Base-by-base conservation (phyloP, 495 filamentous ascomycete genomes). In the Bombardia bombarda region DNA sequence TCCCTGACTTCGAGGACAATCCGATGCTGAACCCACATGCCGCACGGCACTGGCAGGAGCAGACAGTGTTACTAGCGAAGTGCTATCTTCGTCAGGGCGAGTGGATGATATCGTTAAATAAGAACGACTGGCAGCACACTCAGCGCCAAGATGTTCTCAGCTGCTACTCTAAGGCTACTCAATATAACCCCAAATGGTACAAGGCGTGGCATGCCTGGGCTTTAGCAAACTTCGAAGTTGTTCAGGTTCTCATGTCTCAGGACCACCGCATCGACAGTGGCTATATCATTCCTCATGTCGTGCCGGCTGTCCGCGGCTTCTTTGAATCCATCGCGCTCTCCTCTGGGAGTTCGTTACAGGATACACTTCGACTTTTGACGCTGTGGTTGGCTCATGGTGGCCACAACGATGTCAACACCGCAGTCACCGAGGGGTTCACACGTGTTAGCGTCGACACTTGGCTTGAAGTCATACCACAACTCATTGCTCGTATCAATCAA, bases 201-300 rank as follows among this genome's bases (percentile, higher is more conserved):
- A 99, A 97, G 63, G 92, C 92, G 16, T 99, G 92, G 92, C 92
- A 99, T 60, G 81, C 92, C 3, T 99, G 93, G 92, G 92, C 92
- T n/a, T 67, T 97, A 32, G 92, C 93, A 14, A 99, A 99, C 60
- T 99, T 97, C 55, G 90, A 99, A 61, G 90, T 97, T 31, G 90
- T 97, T 20, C 94, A 86, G 42, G 77, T 83, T 2, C 73, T 90
- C 43, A 74, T 77, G 20, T 65, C 80, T 36, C 70, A 51, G 35
- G 64, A 85, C 13, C 79, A 77, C 24, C 68, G 70, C 7, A 66
- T 77, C 17, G 78, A 61, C 18, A 43, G 49, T 12, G 39, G 28
- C 39, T 42, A 87, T 40, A 68, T 96, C 16, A 76, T 80, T 32
- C 84, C 90, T 30, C 85, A 97, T 58, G 89, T 97, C 6, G 89